Evolutionary conservation across 805 yeast genomes (phyloP).

Genomic region (Candida oleophila): DNA sequence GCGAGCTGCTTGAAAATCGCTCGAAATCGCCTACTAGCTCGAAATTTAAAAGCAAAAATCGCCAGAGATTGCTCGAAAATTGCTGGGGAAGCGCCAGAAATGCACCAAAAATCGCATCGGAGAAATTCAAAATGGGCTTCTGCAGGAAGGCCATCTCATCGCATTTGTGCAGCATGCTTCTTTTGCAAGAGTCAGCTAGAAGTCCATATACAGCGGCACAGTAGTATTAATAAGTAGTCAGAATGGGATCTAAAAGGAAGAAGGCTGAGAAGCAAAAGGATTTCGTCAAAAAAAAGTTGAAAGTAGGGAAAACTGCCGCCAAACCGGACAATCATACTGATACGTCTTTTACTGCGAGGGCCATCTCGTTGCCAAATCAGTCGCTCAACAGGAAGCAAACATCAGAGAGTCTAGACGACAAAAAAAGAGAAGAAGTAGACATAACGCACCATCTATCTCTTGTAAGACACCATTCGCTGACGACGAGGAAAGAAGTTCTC

Average conservation of each 20-base stretch:
- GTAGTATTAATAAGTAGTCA: not conserved
- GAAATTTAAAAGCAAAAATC: no score
- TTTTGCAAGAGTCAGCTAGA: no score
- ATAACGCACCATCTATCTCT: slow-evolving; percentile 62
- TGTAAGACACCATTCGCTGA: slow-evolving; percentile 68
- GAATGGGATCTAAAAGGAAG: slow-evolving; percentile 52
- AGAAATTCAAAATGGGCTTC: no score
- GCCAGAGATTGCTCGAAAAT: no score
- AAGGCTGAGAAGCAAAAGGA: slow-evolving; percentile 68
- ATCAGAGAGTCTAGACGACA: slow-evolving; percentile 6
- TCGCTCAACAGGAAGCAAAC: slow-evolving; percentile 22
- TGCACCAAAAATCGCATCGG: no score
- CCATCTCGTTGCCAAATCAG: slow-evolving; percentile 50
- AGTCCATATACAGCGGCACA: no score
- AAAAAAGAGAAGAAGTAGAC: slow-evolving; percentile 40
- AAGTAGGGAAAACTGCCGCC: slow-evolving; percentile 80
- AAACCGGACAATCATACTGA: slow-evolving; percentile 78
- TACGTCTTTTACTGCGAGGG: slow-evolving; percentile 76
- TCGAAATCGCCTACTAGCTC: no score
- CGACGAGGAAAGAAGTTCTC: slow-evolving; percentile 72
- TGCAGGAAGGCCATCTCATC: not conserved
- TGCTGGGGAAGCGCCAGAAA: no score
- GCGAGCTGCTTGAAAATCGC: no score
- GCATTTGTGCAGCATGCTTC: not conserved
- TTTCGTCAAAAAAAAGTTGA: slow-evolving; percentile 73